Base-by-base conservation (phyloP, 2,329 filamentous ascomycete genomes). In the Colletotrichum filicis region DNA sequence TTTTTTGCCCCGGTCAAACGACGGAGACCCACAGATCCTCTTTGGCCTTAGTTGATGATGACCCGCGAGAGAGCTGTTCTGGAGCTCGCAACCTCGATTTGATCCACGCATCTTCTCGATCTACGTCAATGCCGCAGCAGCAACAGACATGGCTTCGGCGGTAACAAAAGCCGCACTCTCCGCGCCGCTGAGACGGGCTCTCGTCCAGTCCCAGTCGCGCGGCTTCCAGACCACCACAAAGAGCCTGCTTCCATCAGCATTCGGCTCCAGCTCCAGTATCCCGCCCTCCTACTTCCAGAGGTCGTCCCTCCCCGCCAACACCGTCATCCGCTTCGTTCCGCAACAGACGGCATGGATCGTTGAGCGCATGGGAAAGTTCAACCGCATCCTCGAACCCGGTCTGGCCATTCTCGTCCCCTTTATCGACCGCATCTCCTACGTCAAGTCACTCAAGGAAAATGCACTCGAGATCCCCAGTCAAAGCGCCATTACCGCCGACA, bases 271-370 rank as follows among this genome's bases (percentile, higher is more conserved):
- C 63, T 80, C 83, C 16, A 80, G 82, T 67, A 78, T 87, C 4
- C 89, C 92, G 46, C 89, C 92, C 8, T 92, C 93, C n/a, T 97
- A 97, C 84, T 97, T 97, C 83, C 92, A 93, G 80, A 89, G 89
- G 75, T 86, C 88, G 14, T 87, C 89, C 26, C 88, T 98, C 65
- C 97, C 97, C 32, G 94, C 95, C 77, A 99, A 99, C 85, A 99
- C 97, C 4, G 88, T 99, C 75, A 88, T 99, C 78, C 94, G 96
- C 74, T 99, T 98, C 84, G 97, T 99, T 55, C 97, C 97, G n/a
- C 97, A 99, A 85, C 97, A 99, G 87, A 98, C 96, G 78, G 97
- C 97, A 83, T 99, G 97, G 97, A 96, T 99, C 73, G 97, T 99
- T 70, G 97, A 99, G 90, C 95, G 97, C 80, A 99, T 99, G 97